Conservation (phyloP, 306 rosid genomes). For the Fragaria vesca region DNA sequence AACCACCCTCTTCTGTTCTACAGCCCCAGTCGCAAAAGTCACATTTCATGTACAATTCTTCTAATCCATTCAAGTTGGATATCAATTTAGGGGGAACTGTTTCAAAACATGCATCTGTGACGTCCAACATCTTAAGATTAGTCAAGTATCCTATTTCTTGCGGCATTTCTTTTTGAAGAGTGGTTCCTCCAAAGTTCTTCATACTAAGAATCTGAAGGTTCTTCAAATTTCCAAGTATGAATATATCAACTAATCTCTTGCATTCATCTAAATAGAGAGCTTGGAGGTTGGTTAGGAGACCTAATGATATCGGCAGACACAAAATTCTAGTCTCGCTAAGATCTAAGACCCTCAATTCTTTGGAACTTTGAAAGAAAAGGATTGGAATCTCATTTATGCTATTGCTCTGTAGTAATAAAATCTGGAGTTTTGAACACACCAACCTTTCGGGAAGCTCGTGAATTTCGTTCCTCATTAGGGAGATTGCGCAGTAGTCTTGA, state of each 20-base stretch:
- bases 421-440: neutral
- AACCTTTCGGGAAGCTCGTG: neutral
- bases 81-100: neutral
- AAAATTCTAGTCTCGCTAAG: neutral
- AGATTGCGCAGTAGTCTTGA: neutral
- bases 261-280: neutral
- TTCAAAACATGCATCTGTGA: neutral
- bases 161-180: neutral
- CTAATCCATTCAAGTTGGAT: neutral
- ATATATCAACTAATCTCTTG: neutral
- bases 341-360: neutral
- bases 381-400: neutral
- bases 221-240: neutral
- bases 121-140: neutral
- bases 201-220: neutral
- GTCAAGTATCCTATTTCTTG: neutral
- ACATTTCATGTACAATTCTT: neutral
- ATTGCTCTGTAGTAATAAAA: neutral
- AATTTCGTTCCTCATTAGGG: neutral
- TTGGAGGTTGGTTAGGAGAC: neutral
- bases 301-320: neutral
- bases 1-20: accelerated
- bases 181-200: neutral
- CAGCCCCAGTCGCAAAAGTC: neutral
- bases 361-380: neutral